These are phyloP conservation scores for Penicillium frequentans DNA, from an alignment of 2,329 filamentous ascomycete genomes.

Conservation along the genomic window DNA sequence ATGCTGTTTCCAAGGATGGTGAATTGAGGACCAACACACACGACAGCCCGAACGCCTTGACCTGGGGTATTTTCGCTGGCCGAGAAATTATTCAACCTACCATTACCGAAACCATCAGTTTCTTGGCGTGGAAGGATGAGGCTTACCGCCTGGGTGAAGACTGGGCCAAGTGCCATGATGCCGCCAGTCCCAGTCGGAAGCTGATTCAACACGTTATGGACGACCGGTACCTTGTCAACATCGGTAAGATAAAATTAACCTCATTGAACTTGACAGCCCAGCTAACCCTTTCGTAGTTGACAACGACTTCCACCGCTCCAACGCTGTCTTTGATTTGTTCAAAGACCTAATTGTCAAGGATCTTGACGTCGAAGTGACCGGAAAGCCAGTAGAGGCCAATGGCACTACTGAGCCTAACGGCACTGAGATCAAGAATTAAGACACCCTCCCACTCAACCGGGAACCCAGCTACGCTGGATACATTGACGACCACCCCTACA, in stretches of 20 bases:
- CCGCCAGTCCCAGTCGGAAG: constrained; percentile 71
- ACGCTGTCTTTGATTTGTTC: constrained; percentile 82
- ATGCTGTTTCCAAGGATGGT: constrained; percentile 83
- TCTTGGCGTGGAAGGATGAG: constrained; percentile 98
- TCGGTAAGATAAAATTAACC: constrained; percentile 61
- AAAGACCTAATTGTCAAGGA: constrained; percentile 61
- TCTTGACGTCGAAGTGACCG: constrained; percentile 32
- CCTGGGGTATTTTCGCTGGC: constrained; percentile 97
- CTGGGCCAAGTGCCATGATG: constrained; percentile 89
- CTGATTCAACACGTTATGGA: constrained; percentile 83
- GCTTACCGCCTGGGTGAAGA: constrained; percentile 89
- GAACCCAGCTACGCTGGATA: background rate
- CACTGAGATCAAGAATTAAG: constrained; percentile 26
- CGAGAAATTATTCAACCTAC: constrained; percentile 99
- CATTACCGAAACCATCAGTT: constrained; percentile 97
- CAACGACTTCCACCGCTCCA: constrained; percentile 90
- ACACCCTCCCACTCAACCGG: constrained; percentile 11
- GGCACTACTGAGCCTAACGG: constrained; percentile 22
- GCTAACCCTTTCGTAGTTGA: constrained; percentile 64
- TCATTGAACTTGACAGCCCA: background rate
- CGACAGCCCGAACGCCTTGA: constrained; percentile 91
- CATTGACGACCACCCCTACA: background rate
- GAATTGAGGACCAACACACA: constrained; percentile 81
- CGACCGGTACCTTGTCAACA: constrained; percentile 91
- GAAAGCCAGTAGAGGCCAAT: constrained; percentile 22